A percentile compares a stretch with the other conserved stretches of the same genome.
Conservation (phyloP, 441 rosid genomes). For the Isatis lusitanica region DNA sequence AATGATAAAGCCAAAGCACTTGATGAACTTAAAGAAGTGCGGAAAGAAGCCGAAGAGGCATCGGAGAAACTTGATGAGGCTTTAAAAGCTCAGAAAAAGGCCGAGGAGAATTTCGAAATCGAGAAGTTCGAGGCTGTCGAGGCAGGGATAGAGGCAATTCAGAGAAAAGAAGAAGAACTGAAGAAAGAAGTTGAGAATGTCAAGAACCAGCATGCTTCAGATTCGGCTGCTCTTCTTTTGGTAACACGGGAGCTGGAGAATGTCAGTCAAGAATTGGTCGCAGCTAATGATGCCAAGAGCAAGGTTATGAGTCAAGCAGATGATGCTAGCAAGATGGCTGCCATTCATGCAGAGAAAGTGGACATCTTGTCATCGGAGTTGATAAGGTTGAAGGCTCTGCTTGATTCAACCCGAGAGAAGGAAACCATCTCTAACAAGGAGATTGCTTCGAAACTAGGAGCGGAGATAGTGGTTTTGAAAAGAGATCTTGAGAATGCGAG, state of each 20-base stretch:
- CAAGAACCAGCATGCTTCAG: slow-evolving; percentile 70
- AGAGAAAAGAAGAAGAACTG: slow-evolving; percentile 79
- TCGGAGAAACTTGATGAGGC: slow-evolving; percentile 76
- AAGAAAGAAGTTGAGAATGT: slow-evolving; percentile 69
- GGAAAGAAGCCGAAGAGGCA: slow-evolving; percentile 60
- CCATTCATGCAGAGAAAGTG: slow-evolving; percentile 71
- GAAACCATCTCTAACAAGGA: slow-evolving; percentile 53
- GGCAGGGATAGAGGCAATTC: slow-evolving; percentile 78
- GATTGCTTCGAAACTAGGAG: slow-evolving; percentile 54
- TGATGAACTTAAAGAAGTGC: slow-evolving; percentile 63
- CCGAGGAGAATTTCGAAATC: slow-evolving; percentile 70
- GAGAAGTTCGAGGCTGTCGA: slow-evolving; percentile 85
- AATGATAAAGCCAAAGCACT: slow-evolving; percentile 68
- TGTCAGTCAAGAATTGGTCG: slow-evolving; percentile 66
- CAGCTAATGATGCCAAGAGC: slow-evolving; percentile 65
- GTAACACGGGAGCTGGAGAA: slow-evolving; percentile 64
- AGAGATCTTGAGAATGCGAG: slow-evolving; percentile 60
- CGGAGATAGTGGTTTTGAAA: slow-evolving; percentile 55
- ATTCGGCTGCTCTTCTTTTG: slow-evolving; percentile 65
- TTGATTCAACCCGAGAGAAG: slow-evolving; percentile 65
- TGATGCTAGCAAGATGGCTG: slow-evolving; percentile 80
- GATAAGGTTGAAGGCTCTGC: slow-evolving; percentile 57
- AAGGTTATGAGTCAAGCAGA: slow-evolving; percentile 74
- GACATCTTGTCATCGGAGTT: slow-evolving; percentile 69
- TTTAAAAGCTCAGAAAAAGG: slow-evolving; percentile 67